phyloP scores from a whole-genome alignment of 1,139 yeast genomes.

The Lodderomyces beijingensis region DNA sequence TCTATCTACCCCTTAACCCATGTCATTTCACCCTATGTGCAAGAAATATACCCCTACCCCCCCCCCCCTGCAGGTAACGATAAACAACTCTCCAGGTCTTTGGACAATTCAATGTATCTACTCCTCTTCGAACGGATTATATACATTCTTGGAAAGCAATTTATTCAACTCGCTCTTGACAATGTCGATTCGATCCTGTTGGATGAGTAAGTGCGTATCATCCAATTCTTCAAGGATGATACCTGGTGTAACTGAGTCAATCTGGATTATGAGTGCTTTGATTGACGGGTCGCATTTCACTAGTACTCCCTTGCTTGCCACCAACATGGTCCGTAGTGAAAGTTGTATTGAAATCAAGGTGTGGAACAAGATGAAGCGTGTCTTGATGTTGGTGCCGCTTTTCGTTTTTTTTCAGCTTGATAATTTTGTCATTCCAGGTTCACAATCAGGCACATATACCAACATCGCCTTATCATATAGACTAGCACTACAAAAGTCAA shows the following conservation, averaged over 20 bases:
- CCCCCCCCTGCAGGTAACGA: too few relatives aligned
- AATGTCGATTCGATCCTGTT: constrained; percentile 66
- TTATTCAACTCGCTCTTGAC: constrained; percentile 75
- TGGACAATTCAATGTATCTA: too few relatives aligned
- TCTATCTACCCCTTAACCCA: too few relatives aligned
- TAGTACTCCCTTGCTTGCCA: constrained; percentile 44
- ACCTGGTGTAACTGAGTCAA: constrained; percentile 69
- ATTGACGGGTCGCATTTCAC: constrained; percentile 84
- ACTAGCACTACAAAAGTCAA: too few relatives aligned
- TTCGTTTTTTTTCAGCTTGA: too few relatives aligned
- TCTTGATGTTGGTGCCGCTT: neutral
- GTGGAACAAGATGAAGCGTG: neutral
- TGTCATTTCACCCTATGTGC: too few relatives aligned
- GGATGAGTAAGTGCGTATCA: constrained; percentile 82
- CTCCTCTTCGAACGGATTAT: constrained; percentile 79
- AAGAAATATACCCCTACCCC: too few relatives aligned
- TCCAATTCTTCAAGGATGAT: constrained; percentile 82
- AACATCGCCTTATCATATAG: too few relatives aligned
- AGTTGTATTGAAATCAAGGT: too few relatives aligned
- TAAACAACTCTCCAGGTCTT: too few relatives aligned
- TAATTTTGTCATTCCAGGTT: too few relatives aligned
- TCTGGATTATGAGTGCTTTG: constrained; percentile 75
- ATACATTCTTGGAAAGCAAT: constrained; percentile 74
- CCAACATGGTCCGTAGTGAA: constrained; percentile 32
- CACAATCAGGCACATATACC: too few relatives aligned